These are phyloP conservation scores for Aspergillus brasiliensis DNA, from an alignment of 2,329 filamentous ascomycete genomes.

Conservation along the genomic window DNA sequence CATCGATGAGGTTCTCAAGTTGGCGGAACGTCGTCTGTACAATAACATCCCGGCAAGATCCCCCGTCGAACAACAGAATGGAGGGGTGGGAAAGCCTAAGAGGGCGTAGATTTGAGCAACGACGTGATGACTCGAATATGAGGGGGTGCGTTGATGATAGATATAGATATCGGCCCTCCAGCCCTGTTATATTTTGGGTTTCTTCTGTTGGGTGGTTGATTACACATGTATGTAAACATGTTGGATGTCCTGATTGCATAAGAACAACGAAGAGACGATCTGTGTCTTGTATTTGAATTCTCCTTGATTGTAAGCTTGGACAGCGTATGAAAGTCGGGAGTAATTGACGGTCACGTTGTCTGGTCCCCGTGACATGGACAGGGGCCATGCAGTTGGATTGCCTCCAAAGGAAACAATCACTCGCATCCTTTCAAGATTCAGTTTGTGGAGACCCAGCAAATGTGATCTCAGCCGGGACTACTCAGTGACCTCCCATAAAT, in stretches of 20 bases:
- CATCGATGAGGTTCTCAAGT: slow-evolving; percentile 83
- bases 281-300: not conserved
- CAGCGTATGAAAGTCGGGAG: too few relatives aligned
- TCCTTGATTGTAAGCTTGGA: not conserved
- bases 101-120: slow-evolving; percentile 30
- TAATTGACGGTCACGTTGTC: not conserved
- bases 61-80: slow-evolving; percentile 31
- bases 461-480: too few relatives aligned
- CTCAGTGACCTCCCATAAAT: too few relatives aligned
- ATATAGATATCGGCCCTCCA: slow-evolving; percentile 23
- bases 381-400: not conserved
- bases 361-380: not conserved
- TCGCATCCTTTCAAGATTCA: not conserved
- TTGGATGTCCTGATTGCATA: slow-evolving; percentile 19
- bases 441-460: not conserved
- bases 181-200: slow-evolving; percentile 5
- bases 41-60: slow-evolving; percentile 41
- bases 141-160: slow-evolving; percentile 21
- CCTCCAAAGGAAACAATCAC: too few relatives aligned
- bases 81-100: slow-evolving; percentile 38
- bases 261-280: slow-evolving; percentile 17
- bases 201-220: slow-evolving; percentile 18
- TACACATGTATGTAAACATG: slow-evolving; percentile 20
- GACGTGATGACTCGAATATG: slow-evolving; percentile 19
- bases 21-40: slow-evolving; percentile 70